These are phyloP conservation scores for Raddia distichophylla DNA, from an alignment of 176 grass and related monocot species.

Conservation along the genomic window DNA sequence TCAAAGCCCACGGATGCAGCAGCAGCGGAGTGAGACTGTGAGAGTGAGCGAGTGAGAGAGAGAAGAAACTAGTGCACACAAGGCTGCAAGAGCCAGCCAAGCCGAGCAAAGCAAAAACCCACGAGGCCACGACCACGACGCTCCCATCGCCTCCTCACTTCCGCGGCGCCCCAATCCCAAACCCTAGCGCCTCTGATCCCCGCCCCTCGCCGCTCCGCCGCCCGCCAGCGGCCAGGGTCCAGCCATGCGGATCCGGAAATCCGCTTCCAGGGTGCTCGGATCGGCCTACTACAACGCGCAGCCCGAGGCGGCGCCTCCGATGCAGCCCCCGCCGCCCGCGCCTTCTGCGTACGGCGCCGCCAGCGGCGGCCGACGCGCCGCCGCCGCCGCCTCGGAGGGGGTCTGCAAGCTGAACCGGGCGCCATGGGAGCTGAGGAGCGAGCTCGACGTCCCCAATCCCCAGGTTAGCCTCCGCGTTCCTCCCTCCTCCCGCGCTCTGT, in stretches of 20 bases:
- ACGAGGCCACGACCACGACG: background rate
- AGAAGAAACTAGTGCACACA: background rate
- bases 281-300: background rate
- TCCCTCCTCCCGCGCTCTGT: too few species aligned
- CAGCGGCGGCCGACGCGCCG: background rate
- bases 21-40: too few species aligned
- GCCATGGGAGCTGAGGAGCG: background rate
- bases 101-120: background rate
- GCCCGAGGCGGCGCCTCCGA: too few species aligned
- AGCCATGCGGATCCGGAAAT: slow-evolving; percentile 24
- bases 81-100: background rate
- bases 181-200: background rate
- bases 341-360: background rate
- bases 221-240: background rate
- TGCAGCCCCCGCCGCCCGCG: background rate
- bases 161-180: slow-evolving; percentile 7
- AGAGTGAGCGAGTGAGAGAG: background rate
- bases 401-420: background rate
- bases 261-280: background rate
- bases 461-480: background rate
- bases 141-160: background rate
- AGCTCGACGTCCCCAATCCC: background rate
- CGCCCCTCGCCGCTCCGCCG: background rate
- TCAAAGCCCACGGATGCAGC: background rate
- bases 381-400: background rate